phyloP scores from a whole-genome alignment of 2,329 filamentous ascomycete genomes.

The Botryotinia globosa region DNA sequence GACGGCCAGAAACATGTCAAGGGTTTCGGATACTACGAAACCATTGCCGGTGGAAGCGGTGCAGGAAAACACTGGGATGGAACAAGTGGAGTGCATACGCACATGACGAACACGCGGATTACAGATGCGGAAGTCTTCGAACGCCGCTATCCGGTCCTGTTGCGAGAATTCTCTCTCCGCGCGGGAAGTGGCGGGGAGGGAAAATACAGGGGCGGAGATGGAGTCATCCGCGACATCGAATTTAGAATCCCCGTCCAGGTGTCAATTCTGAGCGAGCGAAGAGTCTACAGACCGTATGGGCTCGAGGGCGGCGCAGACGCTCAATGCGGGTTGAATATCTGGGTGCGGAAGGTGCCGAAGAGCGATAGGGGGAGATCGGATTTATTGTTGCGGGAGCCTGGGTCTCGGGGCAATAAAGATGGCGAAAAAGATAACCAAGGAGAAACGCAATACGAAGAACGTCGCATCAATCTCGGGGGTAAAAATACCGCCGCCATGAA shows the following conservation, averaged over 20 bases:
- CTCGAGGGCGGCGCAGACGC: slow-evolving; percentile 80
- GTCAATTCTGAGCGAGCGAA: slow-evolving; percentile 72
- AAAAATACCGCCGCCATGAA: slow-evolving; percentile 80
- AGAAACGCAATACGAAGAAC: slow-evolving; percentile 51
- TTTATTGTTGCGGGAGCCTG: slow-evolving; percentile 36
- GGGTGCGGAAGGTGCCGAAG: slow-evolving; percentile 72
- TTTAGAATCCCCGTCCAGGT: slow-evolving; percentile 76
- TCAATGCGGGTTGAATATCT: slow-evolving; percentile 77
- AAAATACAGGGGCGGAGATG: slow-evolving; percentile 67
- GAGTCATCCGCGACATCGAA: slow-evolving; percentile 75
- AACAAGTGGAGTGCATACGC: slow-evolving; percentile 69
- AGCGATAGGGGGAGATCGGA: slow-evolving; percentile 48
- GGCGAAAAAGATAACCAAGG: slow-evolving; percentile 30
- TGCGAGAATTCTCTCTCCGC: slow-evolving; percentile 66
- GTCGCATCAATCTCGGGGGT: slow-evolving; percentile 68
- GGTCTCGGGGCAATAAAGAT: slow-evolving; percentile 20
- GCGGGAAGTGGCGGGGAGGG: slow-evolving; percentile 61
- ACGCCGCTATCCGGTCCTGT: slow-evolving; percentile 68
- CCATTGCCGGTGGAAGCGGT: slow-evolving; percentile 74
- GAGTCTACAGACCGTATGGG: slow-evolving; percentile 77
- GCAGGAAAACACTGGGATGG: slow-evolving; percentile 72
- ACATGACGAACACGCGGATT: slow-evolving; percentile 84
- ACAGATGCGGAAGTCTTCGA: slow-evolving; percentile 79
- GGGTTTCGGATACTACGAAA: slow-evolving; percentile 86
- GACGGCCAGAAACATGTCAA: slow-evolving; percentile 57